phyloP scores from a whole-genome alignment of 495 filamentous ascomycete species.

The Tuber aestivum region DNA sequence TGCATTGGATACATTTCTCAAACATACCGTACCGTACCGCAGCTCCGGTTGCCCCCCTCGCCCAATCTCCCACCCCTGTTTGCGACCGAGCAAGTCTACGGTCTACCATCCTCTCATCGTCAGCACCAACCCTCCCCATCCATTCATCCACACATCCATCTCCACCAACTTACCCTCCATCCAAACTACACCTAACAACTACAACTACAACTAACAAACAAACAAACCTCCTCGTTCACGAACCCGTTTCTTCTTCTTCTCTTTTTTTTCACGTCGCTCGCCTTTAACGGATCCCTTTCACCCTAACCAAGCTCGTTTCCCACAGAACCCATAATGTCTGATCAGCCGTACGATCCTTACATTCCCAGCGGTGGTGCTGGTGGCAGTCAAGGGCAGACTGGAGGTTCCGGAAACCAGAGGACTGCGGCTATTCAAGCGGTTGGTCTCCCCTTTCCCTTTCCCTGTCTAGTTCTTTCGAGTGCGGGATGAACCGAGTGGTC shows the following conservation, averaged over 20 bases:
- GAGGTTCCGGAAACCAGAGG: conserved; percentile 53
- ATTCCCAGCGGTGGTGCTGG: conserved; percentile 63
- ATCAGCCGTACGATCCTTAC: conserved; percentile 83
- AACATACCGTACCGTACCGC: background rate
- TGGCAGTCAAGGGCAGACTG: conserved; percentile 33
- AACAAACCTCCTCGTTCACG: conserved; percentile 1
- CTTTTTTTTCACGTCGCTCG: conserved; percentile 3
- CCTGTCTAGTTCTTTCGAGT: conserved; percentile 10
- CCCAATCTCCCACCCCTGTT: conserved; percentile 25
- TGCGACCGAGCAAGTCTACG: background rate
- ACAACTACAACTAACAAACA: conserved; percentile 3
- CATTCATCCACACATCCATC: conserved; percentile 5
- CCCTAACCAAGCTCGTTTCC: conserved; percentile 1
- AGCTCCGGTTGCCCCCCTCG: background rate
- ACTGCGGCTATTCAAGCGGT: conserved; percentile 75
- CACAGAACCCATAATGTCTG: conserved; percentile 52
- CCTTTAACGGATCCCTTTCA: conserved; percentile 10
- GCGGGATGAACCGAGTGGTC: background rate
- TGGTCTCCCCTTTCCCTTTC: conserved; percentile 46
- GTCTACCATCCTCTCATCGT: conserved; percentile 6
- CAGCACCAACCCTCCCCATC: conserved; percentile 19
- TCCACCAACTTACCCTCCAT: conserved; percentile 6
- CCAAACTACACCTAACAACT: conserved; percentile 4
- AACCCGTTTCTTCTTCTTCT: background rate
- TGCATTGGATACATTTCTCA: background rate